Evolutionary conservation across 352 stramenopile genomes (phyloP), one percentile per base, ranked within the genome.

Genomic region (Discostella stelligera): DNA sequence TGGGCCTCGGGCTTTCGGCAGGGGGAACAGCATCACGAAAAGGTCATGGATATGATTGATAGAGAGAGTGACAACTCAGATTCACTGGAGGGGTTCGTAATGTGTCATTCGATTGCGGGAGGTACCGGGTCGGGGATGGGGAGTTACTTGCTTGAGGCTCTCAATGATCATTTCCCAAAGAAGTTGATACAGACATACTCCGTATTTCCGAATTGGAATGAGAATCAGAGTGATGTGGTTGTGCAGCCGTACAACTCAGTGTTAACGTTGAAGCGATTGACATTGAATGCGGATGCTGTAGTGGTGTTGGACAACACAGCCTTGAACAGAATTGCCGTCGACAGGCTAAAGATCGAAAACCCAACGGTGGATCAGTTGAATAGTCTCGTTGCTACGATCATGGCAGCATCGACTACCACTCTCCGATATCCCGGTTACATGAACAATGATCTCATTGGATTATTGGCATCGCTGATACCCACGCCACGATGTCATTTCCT

Each of bases 171-270:
- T 74, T 99, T 99, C 87, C 97, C 97, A 5, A 99, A 99, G 88
- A 99, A 99, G 85, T 90, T 99, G 67, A 97, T 99, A 58, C 96
- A 98, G 87, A 99, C 97, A 1, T 99, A 99, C 89, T 98, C 95
- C 11, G 97, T 99, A 2, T 99, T 99, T 86, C 97, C 97, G 0
- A 98, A 98, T 87, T 97, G 96, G 86, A 89, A 89, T 53, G 64
- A 94, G 62, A 91, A 84, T 71, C 88, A 96, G 69, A 86, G 93
- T 49, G 97, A 99, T 82, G 97, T 99, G 10, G 97, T 99, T 5
- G 97, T 99, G 41, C 97, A 99, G 88, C 97, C 97, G 6, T 99
- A 99, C 92, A 99, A 99, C 89, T 98, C 95, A n/a, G 85, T 99
- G n/a, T 84, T 99, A 5, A 98, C 97, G 8, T 89, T 99, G 65